Conservation (phyloP, 148 eudicot species). For the Rhododendron ferrugineum region DNA sequence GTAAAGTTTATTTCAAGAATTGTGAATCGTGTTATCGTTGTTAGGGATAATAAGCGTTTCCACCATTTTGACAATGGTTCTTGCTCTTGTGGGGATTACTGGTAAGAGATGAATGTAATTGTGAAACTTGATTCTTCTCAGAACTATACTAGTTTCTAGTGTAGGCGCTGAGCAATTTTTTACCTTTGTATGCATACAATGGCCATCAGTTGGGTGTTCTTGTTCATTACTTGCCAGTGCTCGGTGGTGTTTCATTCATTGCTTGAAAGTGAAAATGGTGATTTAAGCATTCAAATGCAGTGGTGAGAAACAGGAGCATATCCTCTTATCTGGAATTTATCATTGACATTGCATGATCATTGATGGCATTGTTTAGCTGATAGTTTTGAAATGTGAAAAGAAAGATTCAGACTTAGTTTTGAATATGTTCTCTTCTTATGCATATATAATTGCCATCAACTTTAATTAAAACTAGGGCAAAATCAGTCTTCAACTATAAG, state of each 20-base stretch:
- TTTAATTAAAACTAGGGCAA: not conserved
- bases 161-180: not conserved
- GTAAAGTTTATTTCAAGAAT: conserved; percentile 8
- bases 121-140: not conserved
- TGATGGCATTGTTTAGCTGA: not conserved
- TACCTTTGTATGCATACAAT: not conserved
- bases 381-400: not conserved
- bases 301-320: not conserved
- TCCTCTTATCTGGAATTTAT: not conserved
- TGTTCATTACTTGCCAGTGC: not conserved
- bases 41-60: conserved; percentile 14
- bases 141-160: not conserved
- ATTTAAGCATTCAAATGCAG: not conserved
- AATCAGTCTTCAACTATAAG: not conserved
- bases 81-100: conserved; percentile 15
- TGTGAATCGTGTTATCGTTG: conserved; percentile 4
- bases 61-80: conserved; percentile 11
- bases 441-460: too few relatives aligned
- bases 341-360: not conserved
- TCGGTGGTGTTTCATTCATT: not conserved
- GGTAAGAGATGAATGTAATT: not conserved
- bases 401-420: not conserved
- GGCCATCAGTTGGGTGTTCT: not conserved
- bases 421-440: not conserved
- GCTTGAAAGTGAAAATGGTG: not conserved